Evolutionary conservation across 2,329 filamentous ascomycete species (phyloP).

Genomic region (Nigrospora oryzae): DNA sequence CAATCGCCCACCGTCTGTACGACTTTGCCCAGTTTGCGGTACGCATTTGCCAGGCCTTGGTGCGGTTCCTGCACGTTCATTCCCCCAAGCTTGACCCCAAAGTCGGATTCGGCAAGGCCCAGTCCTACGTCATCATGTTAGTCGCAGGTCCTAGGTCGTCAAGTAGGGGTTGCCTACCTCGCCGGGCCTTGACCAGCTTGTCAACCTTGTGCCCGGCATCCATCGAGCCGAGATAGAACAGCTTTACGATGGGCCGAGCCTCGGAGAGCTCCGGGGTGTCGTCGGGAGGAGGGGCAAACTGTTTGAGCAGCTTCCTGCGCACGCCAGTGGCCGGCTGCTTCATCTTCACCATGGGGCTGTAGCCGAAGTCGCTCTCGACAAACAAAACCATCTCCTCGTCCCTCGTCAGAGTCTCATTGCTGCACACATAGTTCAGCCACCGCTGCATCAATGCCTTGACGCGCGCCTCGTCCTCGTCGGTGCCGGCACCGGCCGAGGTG

Average conservation of each 20-base stretch:
- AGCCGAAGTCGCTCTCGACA: slow-evolving; percentile 98
- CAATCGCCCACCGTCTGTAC: slow-evolving; percentile 92
- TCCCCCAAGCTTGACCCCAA: slow-evolving; percentile 79
- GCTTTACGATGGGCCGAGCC: slow-evolving; percentile 83
- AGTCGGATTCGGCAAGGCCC: slow-evolving; percentile 84
- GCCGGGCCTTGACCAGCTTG: slow-evolving; percentile 80
- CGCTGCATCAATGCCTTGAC: slow-evolving; percentile 86
- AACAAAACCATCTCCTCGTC: slow-evolving; percentile 98
- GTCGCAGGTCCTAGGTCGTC: slow-evolving; percentile 3
- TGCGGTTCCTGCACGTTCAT: slow-evolving; percentile 91
- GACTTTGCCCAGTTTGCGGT: slow-evolving; percentile 88
- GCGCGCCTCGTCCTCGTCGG: slow-evolving; percentile 86
- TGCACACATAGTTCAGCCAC: slow-evolving; percentile 91
- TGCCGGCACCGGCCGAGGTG: slow-evolving; percentile 88
- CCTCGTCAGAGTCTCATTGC: slow-evolving; percentile 83
- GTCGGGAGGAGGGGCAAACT: slow-evolving; percentile 94
- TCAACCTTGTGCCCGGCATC: slow-evolving; percentile 97
- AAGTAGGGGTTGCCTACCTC: slow-evolving; percentile 52
- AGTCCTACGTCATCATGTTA: slow-evolving; percentile 51
- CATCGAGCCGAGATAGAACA: slow-evolving; percentile 93
- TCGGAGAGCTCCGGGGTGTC: slow-evolving; percentile 92
- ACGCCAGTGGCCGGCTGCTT: slow-evolving; percentile 97
- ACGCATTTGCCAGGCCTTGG: slow-evolving; percentile 77
- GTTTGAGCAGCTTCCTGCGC: slow-evolving; percentile 89
- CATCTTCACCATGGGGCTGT: slow-evolving; percentile 89